Conservation (phyloP, 176 grass and related monocot genomes). For the Eragrostis curvula region DNA sequence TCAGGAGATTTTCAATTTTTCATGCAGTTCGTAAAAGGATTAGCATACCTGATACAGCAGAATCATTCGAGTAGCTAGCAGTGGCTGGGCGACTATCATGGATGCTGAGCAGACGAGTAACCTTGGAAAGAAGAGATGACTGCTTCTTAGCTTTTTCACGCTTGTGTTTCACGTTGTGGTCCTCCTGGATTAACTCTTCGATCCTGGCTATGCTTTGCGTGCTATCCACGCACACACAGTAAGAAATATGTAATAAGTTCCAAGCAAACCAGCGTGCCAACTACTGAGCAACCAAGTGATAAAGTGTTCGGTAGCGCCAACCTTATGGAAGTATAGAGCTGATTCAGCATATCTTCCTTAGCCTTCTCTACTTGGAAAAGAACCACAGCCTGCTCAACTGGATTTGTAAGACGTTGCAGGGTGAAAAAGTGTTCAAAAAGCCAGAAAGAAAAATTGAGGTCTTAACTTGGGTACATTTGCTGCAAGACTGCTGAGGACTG, state of each 20-base stretch:
- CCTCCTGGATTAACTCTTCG: conserved; percentile 84
- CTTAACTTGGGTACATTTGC: conserved; percentile 84
- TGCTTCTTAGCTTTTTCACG: conserved; percentile 69
- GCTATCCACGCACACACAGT: conserved; percentile 42
- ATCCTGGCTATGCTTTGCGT: conserved; percentile 67
- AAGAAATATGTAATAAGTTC: background rate
- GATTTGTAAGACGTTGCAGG: conserved; percentile 14
- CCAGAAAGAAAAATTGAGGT: conserved; percentile 2
- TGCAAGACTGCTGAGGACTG: conserved; percentile 75
- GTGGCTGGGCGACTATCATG: conserved; percentile 65
- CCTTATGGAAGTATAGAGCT: conserved; percentile 89
- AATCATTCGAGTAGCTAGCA: conserved; percentile 52
- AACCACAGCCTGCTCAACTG: conserved; percentile 71
- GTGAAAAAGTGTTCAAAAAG: conserved; percentile 9
- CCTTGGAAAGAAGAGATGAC: conserved; percentile 85
- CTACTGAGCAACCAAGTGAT: background rate
- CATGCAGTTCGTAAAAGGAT: conserved; percentile 7
- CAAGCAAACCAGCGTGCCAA: background rate
- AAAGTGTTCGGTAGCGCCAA: conserved; percentile 35
- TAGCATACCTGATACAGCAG: conserved; percentile 47
- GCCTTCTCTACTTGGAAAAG: conserved; percentile 94
- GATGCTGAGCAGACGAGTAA: conserved; percentile 77
- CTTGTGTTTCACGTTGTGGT: conserved; percentile 71
- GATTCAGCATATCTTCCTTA: conserved; percentile 92
- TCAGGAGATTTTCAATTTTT: background rate